These are phyloP conservation scores for Blastobotrys apis DNA, from an alignment of 1,139 yeast species.

Conservation along the genomic window DNA sequence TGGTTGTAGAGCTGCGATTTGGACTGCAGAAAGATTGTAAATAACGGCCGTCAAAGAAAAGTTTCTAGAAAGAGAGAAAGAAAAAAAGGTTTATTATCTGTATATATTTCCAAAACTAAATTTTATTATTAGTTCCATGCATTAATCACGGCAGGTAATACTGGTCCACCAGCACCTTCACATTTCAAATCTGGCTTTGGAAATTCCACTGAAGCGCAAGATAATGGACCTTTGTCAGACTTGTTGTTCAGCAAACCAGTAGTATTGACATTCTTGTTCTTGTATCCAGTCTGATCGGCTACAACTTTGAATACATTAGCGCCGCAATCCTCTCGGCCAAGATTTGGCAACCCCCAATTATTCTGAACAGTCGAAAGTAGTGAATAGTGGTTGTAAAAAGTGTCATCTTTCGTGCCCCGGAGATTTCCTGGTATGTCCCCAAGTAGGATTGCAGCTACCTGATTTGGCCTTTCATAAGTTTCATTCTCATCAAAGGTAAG, in stretches of 20 bases:
- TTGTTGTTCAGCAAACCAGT: constrained; percentile 39
- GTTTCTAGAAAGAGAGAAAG: no score
- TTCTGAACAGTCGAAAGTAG: constrained; percentile 44
- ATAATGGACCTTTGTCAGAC: constrained; percentile 41
- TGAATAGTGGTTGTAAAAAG: constrained; percentile 49
- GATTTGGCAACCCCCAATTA: constrained; percentile 45
- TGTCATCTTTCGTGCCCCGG: constrained; percentile 42
- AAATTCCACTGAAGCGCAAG: constrained; percentile 34
- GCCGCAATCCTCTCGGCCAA: constrained; percentile 46
- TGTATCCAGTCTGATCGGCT: constrained; percentile 38
- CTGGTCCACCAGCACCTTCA: constrained; percentile 40
- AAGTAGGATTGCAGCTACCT: constrained; percentile 41
- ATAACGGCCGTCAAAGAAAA: no score
- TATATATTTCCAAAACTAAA: background rate
- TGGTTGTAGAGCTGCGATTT: constrained; percentile 83
- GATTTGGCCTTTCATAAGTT: constrained; percentile 41
- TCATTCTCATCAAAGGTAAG: constrained; percentile 48
- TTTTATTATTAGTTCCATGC: constrained; percentile 5
- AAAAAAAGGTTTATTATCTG: no score
- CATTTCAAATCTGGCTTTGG: constrained; percentile 41
- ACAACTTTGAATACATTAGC: constrained; percentile 45
- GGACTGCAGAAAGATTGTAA: constrained; percentile 80
- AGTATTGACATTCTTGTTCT: constrained; percentile 38
- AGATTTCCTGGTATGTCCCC: constrained; percentile 42
- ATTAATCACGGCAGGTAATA: constrained; percentile 7